Conservation (phyloP, 805 yeast species). For the Teunomyces pallodes region DNA sequence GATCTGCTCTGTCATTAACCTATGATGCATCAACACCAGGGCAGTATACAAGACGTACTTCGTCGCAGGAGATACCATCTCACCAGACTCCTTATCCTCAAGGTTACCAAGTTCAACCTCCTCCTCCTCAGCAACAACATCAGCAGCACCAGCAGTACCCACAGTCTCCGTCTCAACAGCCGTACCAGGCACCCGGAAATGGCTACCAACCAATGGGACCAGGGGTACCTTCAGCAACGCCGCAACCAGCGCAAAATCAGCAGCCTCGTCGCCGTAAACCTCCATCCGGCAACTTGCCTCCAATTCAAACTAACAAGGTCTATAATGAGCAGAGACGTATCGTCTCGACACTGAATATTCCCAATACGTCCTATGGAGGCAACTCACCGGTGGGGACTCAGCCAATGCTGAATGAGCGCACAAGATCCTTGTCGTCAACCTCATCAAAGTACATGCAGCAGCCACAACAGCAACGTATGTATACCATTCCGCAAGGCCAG, state of each 20-base stretch:
- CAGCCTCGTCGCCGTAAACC: slow-evolving; percentile 2
- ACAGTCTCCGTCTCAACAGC: slow-evolving; percentile 8
- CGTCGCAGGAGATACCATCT: neutral
- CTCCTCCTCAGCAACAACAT: slow-evolving; percentile 6
- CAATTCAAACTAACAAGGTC: slow-evolving; percentile 4
- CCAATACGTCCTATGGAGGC: slow-evolving; percentile 4
- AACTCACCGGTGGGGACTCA: slow-evolving; percentile 5
- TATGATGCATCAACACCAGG: neutral
- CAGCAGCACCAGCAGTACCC: slow-evolving; percentile 6
- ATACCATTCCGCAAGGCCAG: slow-evolving; percentile 8
- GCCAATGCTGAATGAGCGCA: slow-evolving; percentile 13
- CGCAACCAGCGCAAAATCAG: neutral
- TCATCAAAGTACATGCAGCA: slow-evolving; percentile 10
- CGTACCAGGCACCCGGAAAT: slow-evolving; percentile 3
- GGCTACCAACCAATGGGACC: neutral
- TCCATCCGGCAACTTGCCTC: neutral
- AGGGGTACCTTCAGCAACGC: neutral
- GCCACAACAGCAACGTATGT: slow-evolving; percentile 7
- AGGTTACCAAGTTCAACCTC: neutral
- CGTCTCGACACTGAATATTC: slow-evolving; percentile 27
- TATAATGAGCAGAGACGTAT: slow-evolving; percentile 21
- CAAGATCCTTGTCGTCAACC: slow-evolving; percentile 30
- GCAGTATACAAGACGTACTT: neutral
- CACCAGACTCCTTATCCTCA: neutral
- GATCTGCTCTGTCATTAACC: neutral